Percentiles rank a stretch among this genome's conserved stretches.
These are phyloP conservation scores for Raffaelea albimanens DNA, from an alignment of 2,329 filamentous ascomycete genomes.

Conservation along the genomic window DNA sequence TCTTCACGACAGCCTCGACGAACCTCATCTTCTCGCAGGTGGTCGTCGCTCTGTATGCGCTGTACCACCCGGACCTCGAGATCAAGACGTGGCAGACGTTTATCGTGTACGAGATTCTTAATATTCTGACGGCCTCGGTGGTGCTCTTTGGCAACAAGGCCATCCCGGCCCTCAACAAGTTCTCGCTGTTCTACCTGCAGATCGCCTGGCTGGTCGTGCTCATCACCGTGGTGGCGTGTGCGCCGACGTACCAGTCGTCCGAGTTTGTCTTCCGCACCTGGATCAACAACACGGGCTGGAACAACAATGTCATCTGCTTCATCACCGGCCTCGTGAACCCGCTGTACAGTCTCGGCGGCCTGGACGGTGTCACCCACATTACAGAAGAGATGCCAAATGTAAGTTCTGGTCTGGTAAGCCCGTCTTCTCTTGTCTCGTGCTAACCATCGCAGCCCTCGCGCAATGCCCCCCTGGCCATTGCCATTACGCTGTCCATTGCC, in stretches of 20 bases:
- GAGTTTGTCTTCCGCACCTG: constrained; percentile 43
- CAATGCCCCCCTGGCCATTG: not conserved
- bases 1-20: constrained; percentile 33
- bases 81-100: constrained; percentile 39
- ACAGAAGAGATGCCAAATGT: constrained; percentile 42
- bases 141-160: constrained; percentile 37
- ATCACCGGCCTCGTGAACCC: constrained; percentile 41
- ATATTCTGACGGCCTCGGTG: constrained; percentile 30
- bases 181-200: constrained; percentile 35
- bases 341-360: constrained; percentile 34
- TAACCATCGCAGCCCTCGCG: no score
- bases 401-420: no score
- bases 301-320: constrained; percentile 37
- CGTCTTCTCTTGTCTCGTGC: constrained; percentile 3
- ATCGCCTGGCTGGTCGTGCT: constrained; percentile 37
- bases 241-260: constrained; percentile 31
- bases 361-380: constrained; percentile 39
- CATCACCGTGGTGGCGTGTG: constrained; percentile 35
- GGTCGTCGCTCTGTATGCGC: constrained; percentile 29
- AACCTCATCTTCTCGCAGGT: constrained; percentile 33
- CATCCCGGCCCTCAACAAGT: constrained; percentile 32
- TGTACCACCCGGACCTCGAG: constrained; percentile 28
- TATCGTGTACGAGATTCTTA: constrained; percentile 31
- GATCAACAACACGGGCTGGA: constrained; percentile 45
- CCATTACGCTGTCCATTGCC: not conserved